Evolutionary conservation across 108 stramenopile species (phyloP), one percentile per base, ranked within the genome.

Genomic region (Cyclostephanos invisitatus): DNA sequence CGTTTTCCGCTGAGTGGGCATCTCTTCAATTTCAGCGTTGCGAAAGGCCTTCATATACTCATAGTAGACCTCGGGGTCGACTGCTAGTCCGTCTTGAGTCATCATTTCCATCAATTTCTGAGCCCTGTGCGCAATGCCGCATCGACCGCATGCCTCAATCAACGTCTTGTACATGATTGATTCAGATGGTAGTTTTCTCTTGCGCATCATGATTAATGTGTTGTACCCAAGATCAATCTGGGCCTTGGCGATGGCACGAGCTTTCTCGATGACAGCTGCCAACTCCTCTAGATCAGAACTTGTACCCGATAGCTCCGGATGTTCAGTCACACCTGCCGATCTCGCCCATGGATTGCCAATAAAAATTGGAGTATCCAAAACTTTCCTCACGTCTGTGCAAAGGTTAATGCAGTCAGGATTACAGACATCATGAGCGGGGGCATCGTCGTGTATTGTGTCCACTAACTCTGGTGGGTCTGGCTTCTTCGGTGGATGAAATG

Each of bases 71-170:
- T 93, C 92, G 38, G 78, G 75, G 59, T 93, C 88, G 0, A 86
- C 54, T 38, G 83, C 73, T 0, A 91, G 61, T 27, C 89, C 91
- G 42, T 92, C 89, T 48, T 84, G 74, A 36, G 85, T 87, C 91
- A 93, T 92, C 75, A 91, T 77, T 68, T 89, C 80, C 57, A 96
- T 85, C 55, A 96, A 75, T 61, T 85, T 74, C 12, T 82, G 67
- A 36, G 91, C 95, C 27, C 91, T 81, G 46, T 82, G 78, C 7
- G 90, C 76, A 64, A 90, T 86, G 0, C 90, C 90, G 68, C 95
- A 96, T 29, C 92, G 70, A 32, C 91, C 91, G 58, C 92, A 93
- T 2, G 95, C 91, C 36, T 91, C 91, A 80, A 96, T 96, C 37
- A 96, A 70, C 15, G 82, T 80, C 67, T 86, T 86, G 85, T 87